A percentile compares a stretch with the other conserved stretches of the same genome.
Evolutionary conservation across 1,284 basidiomycete genomes (phyloP).

Genomic region (Pascua guehoae): DNA sequence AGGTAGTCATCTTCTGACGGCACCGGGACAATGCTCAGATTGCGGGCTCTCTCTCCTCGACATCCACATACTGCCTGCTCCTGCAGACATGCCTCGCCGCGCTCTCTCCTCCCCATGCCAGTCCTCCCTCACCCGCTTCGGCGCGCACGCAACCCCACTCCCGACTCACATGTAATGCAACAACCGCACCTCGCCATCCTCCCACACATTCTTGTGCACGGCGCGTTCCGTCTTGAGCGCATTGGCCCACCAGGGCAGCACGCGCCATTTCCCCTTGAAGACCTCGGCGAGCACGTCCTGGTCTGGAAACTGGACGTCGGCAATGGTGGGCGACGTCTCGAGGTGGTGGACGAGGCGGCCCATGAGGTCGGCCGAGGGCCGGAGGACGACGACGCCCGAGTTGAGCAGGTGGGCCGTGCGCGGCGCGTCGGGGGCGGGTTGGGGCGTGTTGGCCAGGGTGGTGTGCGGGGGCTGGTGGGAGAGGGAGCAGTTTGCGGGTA

Average conservation of each 20-base stretch:
- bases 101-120: background rate
- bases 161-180: constrained; percentile 49
- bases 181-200: constrained; percentile 48
- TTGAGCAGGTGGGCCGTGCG: constrained; percentile 77
- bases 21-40: too few relatives aligned
- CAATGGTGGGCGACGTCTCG: constrained; percentile 63
- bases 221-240: constrained; percentile 51
- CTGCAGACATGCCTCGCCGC: background rate
- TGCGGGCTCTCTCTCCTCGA: too few relatives aligned
- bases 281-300: constrained; percentile 83
- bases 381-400: constrained; percentile 80
- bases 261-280: constrained; percentile 60
- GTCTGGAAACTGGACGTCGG: constrained; percentile 78
- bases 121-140: background rate
- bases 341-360: constrained; percentile 60
- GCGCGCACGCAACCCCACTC: background rate
- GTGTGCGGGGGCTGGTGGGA: constrained; percentile 60
- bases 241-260: constrained; percentile 53
- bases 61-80: too few relatives aligned
- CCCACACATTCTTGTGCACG: constrained; percentile 49
- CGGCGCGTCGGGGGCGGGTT: constrained; percentile 57
- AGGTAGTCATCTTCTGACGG: too few relatives aligned
- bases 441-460: constrained; percentile 48
- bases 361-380: constrained; percentile 59
- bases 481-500: constrained; percentile 82